These are phyloP conservation scores for Brasenia schreberi DNA, from an alignment of 164 flowering plant species.

Conservation along the genomic window DNA sequence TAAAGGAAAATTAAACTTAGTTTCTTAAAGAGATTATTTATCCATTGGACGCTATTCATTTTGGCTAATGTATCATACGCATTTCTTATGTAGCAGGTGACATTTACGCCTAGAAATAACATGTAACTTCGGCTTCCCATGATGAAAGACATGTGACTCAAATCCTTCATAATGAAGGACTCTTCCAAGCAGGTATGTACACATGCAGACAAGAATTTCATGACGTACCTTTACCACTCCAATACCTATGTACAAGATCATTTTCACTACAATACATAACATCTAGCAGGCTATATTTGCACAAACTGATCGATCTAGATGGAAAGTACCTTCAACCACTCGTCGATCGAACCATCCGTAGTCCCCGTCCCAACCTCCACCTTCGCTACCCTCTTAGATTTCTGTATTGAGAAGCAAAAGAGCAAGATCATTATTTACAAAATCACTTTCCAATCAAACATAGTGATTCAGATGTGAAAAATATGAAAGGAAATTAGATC, in stretches of 20 bases:
- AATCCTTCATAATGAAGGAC: neutral
- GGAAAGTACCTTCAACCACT: conserved; percentile 70
- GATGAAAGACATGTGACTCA: no score
- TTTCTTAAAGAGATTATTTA: no score
- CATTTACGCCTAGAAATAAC: no score
- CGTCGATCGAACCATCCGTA: conserved; percentile 71
- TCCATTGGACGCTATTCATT: neutral
- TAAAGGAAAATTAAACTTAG: neutral
- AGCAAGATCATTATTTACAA: neutral
- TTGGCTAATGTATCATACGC: no score
- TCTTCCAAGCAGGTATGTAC: neutral
- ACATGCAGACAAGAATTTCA: no score
- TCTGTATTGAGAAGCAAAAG: conserved; percentile 19
- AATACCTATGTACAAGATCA: neutral
- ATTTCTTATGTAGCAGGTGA: no score
- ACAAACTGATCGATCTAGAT: neutral
- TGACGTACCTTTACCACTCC: neutral
- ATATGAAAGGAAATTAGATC: no score
- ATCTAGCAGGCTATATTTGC: neutral
- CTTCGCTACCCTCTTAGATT: conserved; percentile 80
- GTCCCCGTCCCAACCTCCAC: conserved; percentile 86
- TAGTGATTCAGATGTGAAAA: no score
- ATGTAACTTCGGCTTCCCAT: no score
- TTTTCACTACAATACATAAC: neutral
- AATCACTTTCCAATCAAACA: no score